phyloP scores from a whole-genome alignment of 148 eudicot genomes.

The Rhododendron kiyosumense region DNA sequence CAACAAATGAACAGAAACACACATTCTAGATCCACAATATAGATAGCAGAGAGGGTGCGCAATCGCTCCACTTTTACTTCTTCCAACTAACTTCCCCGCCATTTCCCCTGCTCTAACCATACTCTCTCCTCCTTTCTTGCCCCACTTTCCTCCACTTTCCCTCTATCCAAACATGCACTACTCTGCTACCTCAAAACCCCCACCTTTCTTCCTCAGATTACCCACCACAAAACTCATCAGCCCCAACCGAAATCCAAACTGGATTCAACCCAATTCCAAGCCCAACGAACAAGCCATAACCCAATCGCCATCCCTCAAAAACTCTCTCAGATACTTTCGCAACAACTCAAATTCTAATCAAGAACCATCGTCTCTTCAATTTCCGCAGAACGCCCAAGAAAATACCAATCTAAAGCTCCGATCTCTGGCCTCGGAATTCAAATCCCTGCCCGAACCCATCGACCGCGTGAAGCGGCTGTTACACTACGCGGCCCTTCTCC shows the following conservation, averaged over 20 bases:
- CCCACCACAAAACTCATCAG: constrained; percentile 11
- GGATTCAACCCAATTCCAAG: not conserved
- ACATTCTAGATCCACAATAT: too few relatives aligned
- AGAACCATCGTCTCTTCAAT: not conserved
- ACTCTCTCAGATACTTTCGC: not conserved
- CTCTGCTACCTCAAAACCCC: constrained; percentile 12
- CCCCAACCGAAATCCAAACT: not conserved
- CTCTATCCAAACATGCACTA: constrained; percentile 14
- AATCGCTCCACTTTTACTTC: not conserved
- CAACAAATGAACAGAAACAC: too few relatives aligned
- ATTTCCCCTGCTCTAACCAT: not conserved
- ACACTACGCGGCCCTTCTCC: constrained; percentile 45
- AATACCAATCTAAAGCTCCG: constrained; percentile 27
- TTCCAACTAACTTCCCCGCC: constrained; percentile 11
- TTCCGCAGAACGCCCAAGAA: not conserved
- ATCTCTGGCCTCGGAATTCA: constrained; percentile 51
- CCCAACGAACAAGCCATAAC: not conserved
- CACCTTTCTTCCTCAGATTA: not conserved
- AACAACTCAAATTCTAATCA: not conserved
- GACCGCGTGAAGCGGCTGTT: constrained; percentile 69
- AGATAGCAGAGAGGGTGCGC: not conserved
- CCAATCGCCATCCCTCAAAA: not conserved
- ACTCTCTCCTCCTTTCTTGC: not conserved
- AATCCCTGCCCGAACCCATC: constrained; percentile 52
- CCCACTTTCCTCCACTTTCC: not conserved